phyloP scores from a whole-genome alignment of 139 green algal genomes.

The Pleodorina starrii region DNA sequence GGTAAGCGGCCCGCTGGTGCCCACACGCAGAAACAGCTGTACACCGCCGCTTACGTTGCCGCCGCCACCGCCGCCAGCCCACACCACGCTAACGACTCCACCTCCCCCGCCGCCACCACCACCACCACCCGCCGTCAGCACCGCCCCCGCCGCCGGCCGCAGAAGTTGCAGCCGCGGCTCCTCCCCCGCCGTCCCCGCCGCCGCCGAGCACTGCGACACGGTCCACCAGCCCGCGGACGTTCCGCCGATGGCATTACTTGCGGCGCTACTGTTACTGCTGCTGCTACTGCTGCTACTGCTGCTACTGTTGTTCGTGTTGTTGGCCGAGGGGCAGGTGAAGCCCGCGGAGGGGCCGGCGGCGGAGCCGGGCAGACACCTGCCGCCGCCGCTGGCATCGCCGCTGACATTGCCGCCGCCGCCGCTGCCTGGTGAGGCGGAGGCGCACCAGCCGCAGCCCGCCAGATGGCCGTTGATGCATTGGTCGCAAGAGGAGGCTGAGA shows the following conservation, averaged over 20 bases:
- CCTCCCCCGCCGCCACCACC: not conserved
- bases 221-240: not conserved
- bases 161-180: not conserved
- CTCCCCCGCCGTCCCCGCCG: too few relatives aligned
- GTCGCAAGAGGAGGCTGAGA: not conserved
- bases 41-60: not conserved
- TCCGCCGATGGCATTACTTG: too few relatives aligned
- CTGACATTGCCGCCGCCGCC: too few relatives aligned
- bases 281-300: not conserved
- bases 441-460: constrained; percentile 26
- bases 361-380: not conserved
- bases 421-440: too few relatives aligned
- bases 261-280: not conserved
- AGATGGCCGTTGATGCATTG: not conserved
- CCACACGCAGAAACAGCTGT: not conserved
- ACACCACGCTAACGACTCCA: not conserved
- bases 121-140: not conserved
- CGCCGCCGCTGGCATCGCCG: not conserved
- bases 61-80: not conserved
- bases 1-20: not conserved
- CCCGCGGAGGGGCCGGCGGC: not conserved
- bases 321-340: not conserved
- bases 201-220: not conserved
- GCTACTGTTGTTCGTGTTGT: not conserved
- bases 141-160: not conserved